Percentiles rank a stretch among this genome's conserved stretches.
Evolutionary conservation across 2,329 filamentous ascomycete genomes (phyloP).

Genomic region (Periconia sp.): DNA sequence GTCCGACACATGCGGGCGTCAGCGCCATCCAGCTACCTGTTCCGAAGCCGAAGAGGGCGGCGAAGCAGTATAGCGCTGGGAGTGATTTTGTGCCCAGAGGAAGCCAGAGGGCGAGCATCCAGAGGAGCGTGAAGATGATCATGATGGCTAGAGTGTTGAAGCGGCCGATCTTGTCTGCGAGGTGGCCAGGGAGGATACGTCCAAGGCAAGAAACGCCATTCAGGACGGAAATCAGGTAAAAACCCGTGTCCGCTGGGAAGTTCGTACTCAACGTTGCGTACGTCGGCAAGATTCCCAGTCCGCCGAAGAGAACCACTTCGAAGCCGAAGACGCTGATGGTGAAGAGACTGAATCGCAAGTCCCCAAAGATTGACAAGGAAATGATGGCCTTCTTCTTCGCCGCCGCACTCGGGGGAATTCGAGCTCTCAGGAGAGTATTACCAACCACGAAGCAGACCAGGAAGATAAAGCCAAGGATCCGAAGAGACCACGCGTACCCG

Average conservation of each 20-base stretch:
- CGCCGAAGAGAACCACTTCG: constrained; percentile 49
- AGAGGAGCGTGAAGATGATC: constrained; percentile 41
- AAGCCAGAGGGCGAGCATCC: constrained; percentile 45
- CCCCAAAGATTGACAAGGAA: constrained; percentile 41
- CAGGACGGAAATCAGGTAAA: constrained; percentile 46
- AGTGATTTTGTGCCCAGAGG: constrained; percentile 40
- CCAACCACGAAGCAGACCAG: constrained; percentile 38
- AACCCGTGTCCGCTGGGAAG: constrained; percentile 41
- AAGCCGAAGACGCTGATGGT: constrained; percentile 44
- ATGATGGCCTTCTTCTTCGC: constrained; percentile 43
- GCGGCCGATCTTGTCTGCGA: constrained; percentile 48
- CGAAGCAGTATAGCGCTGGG: constrained; percentile 46
- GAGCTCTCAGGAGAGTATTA: constrained; percentile 42
- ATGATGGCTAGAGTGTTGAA: constrained; percentile 51
- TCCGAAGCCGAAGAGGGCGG: constrained; percentile 55
- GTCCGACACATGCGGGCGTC: constrained; percentile 55
- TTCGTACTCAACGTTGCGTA: constrained; percentile 46
- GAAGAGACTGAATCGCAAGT: constrained; percentile 42
- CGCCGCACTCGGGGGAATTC: constrained; percentile 35
- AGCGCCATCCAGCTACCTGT: constrained; percentile 54
- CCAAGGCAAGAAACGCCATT: constrained; percentile 51
- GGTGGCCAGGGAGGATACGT: constrained; percentile 47
- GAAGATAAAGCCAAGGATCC: constrained; percentile 48
- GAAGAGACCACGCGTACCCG: constrained; percentile 46
- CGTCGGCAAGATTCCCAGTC: constrained; percentile 47